These are phyloP conservation scores for Rhodosporidiobolus odoratus DNA, from an alignment of 768 basidiomycete species.

Conservation along the genomic window DNA sequence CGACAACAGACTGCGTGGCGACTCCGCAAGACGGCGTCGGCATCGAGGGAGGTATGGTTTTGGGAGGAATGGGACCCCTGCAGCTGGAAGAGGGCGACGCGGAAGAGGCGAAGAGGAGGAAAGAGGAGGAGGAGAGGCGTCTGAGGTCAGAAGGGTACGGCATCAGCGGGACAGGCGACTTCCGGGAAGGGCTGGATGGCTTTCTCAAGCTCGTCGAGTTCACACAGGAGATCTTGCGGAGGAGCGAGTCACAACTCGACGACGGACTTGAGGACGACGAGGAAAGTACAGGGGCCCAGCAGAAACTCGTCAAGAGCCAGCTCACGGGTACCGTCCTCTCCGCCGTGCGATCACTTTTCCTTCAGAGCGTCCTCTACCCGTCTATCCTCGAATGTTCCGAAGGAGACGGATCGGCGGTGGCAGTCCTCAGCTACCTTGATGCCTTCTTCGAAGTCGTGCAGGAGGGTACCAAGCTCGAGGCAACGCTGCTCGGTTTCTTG, in stretches of 20 bases:
- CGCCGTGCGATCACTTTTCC: constrained; percentile 74
- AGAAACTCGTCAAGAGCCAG: constrained; percentile 63
- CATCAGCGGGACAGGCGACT: constrained; percentile 66
- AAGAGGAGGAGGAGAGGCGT: constrained; percentile 53
- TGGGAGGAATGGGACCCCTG: constrained; percentile 61
- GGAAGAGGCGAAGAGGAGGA: constrained; percentile 22
- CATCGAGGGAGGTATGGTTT: constrained; percentile 56
- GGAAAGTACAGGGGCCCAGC: constrained; percentile 42
- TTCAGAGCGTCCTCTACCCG: constrained; percentile 88
- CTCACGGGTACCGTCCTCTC: constrained; percentile 78
- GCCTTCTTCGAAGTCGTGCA: constrained; percentile 73
- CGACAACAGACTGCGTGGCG: constrained; percentile 37
- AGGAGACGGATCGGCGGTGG: constrained; percentile 86
- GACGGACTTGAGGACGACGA: constrained; percentile 5
- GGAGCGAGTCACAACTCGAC: not conserved
- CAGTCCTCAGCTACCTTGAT: constrained; percentile 92
- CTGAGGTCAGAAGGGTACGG: constrained; percentile 58
- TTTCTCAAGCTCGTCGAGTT: constrained; percentile 88
- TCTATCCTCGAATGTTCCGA: constrained; percentile 90
- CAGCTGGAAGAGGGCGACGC: constrained; percentile 51
- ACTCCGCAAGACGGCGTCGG: constrained; percentile 46
- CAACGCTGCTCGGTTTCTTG: constrained; percentile 70
- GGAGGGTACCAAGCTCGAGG: constrained; percentile 59
- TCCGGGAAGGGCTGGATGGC: constrained; percentile 73
- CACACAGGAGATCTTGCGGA: constrained; percentile 73